A percentile compares a stretch with the other conserved stretches of the same genome.
These are phyloP conservation scores for Nigrospora sphaerica DNA, from an alignment of 2,329 filamentous ascomycete species.

Conservation along the genomic window DNA sequence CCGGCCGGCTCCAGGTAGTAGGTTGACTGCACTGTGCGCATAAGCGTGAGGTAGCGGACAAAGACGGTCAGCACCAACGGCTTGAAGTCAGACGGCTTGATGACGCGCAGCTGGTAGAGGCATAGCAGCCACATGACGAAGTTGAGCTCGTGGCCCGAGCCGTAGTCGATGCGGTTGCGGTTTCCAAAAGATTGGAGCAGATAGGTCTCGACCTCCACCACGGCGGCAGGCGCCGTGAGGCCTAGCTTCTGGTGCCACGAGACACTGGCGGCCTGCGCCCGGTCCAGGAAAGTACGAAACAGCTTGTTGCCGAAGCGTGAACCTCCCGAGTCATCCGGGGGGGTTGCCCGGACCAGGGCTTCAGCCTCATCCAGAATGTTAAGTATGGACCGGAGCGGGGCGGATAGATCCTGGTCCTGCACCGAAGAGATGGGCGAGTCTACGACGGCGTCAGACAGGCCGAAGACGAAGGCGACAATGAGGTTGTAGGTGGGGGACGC, in stretches of 20 bases:
- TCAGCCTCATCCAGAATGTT: constrained; percentile 64
- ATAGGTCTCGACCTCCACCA: constrained; percentile 72
- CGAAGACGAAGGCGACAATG: constrained; percentile 78
- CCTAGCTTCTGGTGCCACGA: constrained; percentile 60
- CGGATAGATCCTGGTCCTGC: constrained; percentile 48
- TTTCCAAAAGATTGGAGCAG: constrained; percentile 82
- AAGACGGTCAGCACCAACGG: constrained; percentile 73
- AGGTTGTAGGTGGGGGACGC: constrained; percentile 69
- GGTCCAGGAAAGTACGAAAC: constrained; percentile 76
- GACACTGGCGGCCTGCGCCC: constrained; percentile 46
- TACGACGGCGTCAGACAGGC: constrained; percentile 73
- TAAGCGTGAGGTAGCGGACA: constrained; percentile 72
- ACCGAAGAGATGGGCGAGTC: constrained; percentile 61
- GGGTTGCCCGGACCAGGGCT: constrained; percentile 58
- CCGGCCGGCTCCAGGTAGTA: constrained; percentile 97
- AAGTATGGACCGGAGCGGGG: constrained; percentile 56
- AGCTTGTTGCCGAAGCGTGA: constrained; percentile 93
- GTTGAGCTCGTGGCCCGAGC: constrained; percentile 94
- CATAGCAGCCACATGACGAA: constrained; percentile 96
- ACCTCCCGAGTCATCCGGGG: constrained; percentile 77
- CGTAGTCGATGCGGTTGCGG: constrained; percentile 83
- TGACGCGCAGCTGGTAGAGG: constrained; percentile 68
- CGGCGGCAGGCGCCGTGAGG: constrained; percentile 41
- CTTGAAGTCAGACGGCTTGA: constrained; percentile 62
- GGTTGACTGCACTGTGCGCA: constrained; percentile 81